Evolutionary conservation across 164 flowering plant genomes (phyloP), one percentile per base, ranked within the genome.

Genomic region (Cinnamomum micranthum): DNA sequence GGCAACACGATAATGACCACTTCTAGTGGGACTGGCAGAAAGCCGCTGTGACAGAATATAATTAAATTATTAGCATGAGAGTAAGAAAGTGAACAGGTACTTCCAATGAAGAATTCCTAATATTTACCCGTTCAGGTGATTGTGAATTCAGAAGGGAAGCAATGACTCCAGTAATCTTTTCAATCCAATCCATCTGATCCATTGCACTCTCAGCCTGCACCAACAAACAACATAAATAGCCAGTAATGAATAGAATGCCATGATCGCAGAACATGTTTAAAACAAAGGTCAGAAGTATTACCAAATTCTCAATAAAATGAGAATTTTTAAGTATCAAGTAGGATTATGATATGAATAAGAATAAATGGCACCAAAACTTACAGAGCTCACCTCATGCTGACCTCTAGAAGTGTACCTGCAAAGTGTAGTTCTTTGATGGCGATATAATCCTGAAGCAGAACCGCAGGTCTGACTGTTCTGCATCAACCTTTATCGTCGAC

Each of bases 171-270:
- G 98, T 96, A 79, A 96, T 96, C 88, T 96, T 96, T 81, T 96
- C 99, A 81, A 96, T 89, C 99, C 99, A 96, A 84, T 96, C 99
- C 97, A 92, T 96, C 80, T 96, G 99, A 83, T 96, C 99, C 74
- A 88, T 80, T 67, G 98, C 95, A 85, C 97, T 96, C 80, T 96
- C 99, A 77, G 99, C 99, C 99, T 96, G 92, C 82, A 83, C 74
- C 66, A 11, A 11, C 24, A 65, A 50, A 47, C n/a, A 68, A 31
- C 33, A 52, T 22, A 65, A 69, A 41, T 17, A 47, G 28, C 9
- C 7, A 17, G 28, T 27, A 64, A n/a, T 13, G 28, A 28, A 14
- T 0, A 6, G 7, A 6, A 67, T 14, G n/a, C 47, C n/a, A 55
- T 55, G 60, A 55, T 55, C 11, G 11, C 47, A 41, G n/a, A 14